Base-by-base conservation (phyloP, 2,329 filamentous ascomycete genomes). In the Claviceps maximensis region DNA sequence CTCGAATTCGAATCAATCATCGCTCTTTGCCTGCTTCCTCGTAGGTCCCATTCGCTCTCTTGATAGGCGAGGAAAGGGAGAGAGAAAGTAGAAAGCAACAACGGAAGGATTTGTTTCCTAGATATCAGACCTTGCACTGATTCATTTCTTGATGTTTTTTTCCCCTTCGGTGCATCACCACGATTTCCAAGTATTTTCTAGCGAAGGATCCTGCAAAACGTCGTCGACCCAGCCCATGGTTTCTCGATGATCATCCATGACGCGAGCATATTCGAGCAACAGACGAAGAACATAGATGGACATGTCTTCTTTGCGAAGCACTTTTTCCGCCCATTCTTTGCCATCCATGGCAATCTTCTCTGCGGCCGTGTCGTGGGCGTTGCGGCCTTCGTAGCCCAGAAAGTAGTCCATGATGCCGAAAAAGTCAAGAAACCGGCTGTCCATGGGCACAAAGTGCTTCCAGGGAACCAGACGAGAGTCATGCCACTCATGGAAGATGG, bases 391-490 rank as follows among this genome's bases (percentile, higher is more conserved):
- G 58, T 83, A 81, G 1, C 83, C 83, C 4, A 87, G 62, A 60
- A 90, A 89, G 62, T 87, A 90, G 54, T 85, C 80, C 74, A 89
- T 75, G 53, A 88, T 82, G 45, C 79, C 82, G 56, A 82, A 89
- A 60, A 86, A 76, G 59, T 90, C 87, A 38, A 78, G 70, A 60
- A 83, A 89, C 1, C 82, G 78, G 61, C 79, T 86, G 63, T 89
- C 84, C 77, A 91, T 82, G 17, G 87, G 87, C 2, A 89, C 82
- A 60, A 87, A 91, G 66, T 93, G 87, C 61, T 81, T 80, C 87
- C 87, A 93, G 0, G 85, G 76, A 2, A 88, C 72, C 1, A 91
- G 72, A 2, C 87, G 75, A 46, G 76, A 78, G 63, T 90, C 86
- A 62, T 90, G 87, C 87, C 87, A 93, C 65, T 93, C 87, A 21